Evolutionary conservation across 2,329 filamentous ascomycete genomes (phyloP), one percentile per base, ranked within the genome.

Genomic region (Fusarium palustre): DNA sequence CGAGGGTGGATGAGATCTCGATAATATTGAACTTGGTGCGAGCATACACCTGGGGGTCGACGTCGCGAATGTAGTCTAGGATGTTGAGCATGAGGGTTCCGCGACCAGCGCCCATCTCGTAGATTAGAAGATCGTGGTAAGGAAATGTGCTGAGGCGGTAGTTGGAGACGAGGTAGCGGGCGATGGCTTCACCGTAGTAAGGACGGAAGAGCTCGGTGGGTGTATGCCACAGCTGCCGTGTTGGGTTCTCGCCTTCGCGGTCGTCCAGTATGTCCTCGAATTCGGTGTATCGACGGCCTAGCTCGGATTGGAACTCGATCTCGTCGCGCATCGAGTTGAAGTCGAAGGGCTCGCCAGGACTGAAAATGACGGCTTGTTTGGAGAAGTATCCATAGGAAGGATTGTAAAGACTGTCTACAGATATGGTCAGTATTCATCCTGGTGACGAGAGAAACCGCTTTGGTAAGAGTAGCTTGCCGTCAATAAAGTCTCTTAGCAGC

Each of bases 81-180:
- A 99, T 94, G 80, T 99, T 99, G 77, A 96, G 86, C 96, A 99
- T 99, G 77, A 99, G 87, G 0, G 97, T 99, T 67, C 96, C 96
- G 75, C 97, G 95, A 74, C 96, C 96, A 39, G 96, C 96, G 54
- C 96, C 96, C 92, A 99, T 97, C 79, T 99, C 96, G 86, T 97
- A 99, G 79, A 99, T 97, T 74, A 97, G 92, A 54, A 99, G 87
- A 80, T 99, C 96, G 80, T 97, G 91, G 83, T 98, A 97, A 4
- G 96, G 96, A 78, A 96, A 98, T 58, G 93, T 88, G 45, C 92
- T 93, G 78, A 97, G 88, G 78, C 96, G 94, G 86, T 99, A 99
- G 83, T 99, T 97, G 71, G 93, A 91, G 71, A 98, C 90, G 45
- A 99, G 88, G 79, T 98, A 97, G 22, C 95, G 91, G n/a, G 95